Evolutionary conservation across 192 early-diverging fungal genomes (phyloP), one percentile per base, ranked within the genome.

Genomic region (Podila verticillata): DNA sequence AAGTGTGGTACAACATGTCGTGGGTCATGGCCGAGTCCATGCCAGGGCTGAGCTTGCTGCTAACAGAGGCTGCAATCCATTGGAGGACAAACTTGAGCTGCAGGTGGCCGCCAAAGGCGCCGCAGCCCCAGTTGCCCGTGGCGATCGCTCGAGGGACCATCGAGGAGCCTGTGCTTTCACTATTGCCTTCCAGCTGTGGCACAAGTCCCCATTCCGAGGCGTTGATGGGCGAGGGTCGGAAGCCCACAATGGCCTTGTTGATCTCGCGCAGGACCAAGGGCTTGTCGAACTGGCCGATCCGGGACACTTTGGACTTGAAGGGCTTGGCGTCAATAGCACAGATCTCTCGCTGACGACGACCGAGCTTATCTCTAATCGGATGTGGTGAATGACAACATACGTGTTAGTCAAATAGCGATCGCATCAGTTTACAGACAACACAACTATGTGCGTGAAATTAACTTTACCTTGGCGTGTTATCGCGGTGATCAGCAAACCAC

Each of bases 101-200:
- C 22, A 72, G 54, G 48, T 80, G 69, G 4, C 77, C 77, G 20
- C 77, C 77, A 70, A 80, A 80, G 47, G 77, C 77, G n/a, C 77
- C 77, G 19, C 77, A 80, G n/a, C 77, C 77, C 77, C 77, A 80
- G 70, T 80, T 80, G 61, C 77, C 77, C 12, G 70, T 80, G 5
- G 77, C 77, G 20, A 80, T 80, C 13, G 77, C 70, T 6, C 77
- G 77, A 26, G 57, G 15, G 0, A 29, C 20, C 2, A 30, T 8
- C 4, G 48, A 22, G 20, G 9, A n/a, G 10, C 15, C 28, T 13
- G 20, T 61, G 13, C 17, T 61, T 7, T 63, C 35, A 5, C 1
- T 47, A 47, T 13, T 34, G 4, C 20, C 22, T 10, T 63, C 29
- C 5, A 61, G 47, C 3, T 34, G 44, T 19, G 57, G 44, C 26